Base-by-base conservation (phyloP, 2,329 filamentous ascomycete genomes). In the Trichoderma brevicompactum region DNA sequence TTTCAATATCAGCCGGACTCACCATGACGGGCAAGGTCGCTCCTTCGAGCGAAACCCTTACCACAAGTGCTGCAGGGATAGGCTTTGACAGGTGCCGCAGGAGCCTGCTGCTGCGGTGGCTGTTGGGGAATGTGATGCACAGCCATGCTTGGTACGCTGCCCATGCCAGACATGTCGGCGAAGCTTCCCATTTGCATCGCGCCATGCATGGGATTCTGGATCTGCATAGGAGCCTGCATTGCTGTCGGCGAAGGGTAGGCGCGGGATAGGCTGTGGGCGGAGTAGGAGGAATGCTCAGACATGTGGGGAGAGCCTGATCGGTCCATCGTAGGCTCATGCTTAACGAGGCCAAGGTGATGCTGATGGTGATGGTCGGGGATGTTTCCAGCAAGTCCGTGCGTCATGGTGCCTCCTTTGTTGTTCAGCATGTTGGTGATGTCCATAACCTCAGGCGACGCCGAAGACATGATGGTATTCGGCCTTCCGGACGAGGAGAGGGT, bases 1-100 rank as follows among this genome's bases (percentile, higher is more conserved):
- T 62, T 15, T 15, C 15, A 15, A 53, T 6, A 53, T 17, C 44
- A 28, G 28, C 5, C n/a, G 8, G 19, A 50, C 50, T 60, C 19
- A 97, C 94, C 94, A 79, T 99, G 95, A 73, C 95, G 87, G 69
- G 94, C 92, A 59, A 98, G 87, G 80, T 99, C 95, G 79, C 94
- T 98, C 70, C 95, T 86, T 73, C 95, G 85, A 60, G 95, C 95
- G 76, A 99, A 99, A 28, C 90, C 91, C 79, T 98, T 98, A 65
- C 85, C 86, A 77, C 95, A 99, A 3, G 91, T 94, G 69, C 88
- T 91, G 80, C 95, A 99, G 23, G 92, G 89, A 74, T 95, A 97
- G 1, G 92, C 89, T 79, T 97, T 87, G 10, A 77, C 72, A 1
- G 82, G 78, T 17, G 77, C 76, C 61, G 77, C 74, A 2, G 73